phyloP scores from a whole-genome alignment of 1,284 basidiomycete genomes.

The Malassezia sp. region DNA sequence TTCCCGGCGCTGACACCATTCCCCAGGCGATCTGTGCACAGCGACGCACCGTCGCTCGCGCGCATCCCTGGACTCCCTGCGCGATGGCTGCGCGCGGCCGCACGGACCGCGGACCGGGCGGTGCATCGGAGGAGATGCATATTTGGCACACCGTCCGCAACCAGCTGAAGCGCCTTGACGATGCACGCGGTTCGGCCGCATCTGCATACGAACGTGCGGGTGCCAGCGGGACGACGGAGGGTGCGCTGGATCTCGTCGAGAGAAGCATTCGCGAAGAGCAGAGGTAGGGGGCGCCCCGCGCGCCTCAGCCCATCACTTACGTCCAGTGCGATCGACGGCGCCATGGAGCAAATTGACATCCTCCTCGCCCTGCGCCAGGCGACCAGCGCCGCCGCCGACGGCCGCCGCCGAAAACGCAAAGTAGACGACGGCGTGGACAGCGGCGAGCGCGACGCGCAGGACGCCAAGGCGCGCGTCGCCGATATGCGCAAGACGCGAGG shows the following conservation, averaged over 20 bases:
- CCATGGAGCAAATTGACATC: constrained; percentile 33
- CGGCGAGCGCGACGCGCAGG: constrained; percentile 4
- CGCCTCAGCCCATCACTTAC: too few relatives aligned
- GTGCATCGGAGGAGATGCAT: constrained; percentile 27
- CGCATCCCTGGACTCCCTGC: not conserved
- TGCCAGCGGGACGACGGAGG: constrained; percentile 20
- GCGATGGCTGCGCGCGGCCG: constrained; percentile 5
- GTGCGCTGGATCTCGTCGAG: constrained; percentile 19
- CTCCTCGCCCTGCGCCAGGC: constrained; percentile 27
- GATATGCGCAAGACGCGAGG: constrained; percentile 1
- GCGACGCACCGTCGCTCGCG: too few relatives aligned
- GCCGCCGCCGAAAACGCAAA: constrained; percentile 11
- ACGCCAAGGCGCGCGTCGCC: constrained; percentile 9
- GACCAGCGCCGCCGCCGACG: constrained; percentile 6
- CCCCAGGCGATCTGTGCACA: not conserved
- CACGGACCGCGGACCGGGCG: not conserved
- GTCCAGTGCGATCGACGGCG: constrained; percentile 25
- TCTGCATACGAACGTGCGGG: constrained; percentile 31
- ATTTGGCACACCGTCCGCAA: constrained; percentile 36
- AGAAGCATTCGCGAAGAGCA: constrained; percentile 27
- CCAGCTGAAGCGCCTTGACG: constrained; percentile 32
- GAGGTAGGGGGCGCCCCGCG: not conserved
- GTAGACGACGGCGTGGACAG: constrained; percentile 6
- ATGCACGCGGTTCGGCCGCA: constrained; percentile 23
- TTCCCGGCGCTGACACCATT: not conserved